These are phyloP conservation scores for Pezicula radicicola DNA, from an alignment of 2,329 filamentous ascomycete species.

Conservation along the genomic window DNA sequence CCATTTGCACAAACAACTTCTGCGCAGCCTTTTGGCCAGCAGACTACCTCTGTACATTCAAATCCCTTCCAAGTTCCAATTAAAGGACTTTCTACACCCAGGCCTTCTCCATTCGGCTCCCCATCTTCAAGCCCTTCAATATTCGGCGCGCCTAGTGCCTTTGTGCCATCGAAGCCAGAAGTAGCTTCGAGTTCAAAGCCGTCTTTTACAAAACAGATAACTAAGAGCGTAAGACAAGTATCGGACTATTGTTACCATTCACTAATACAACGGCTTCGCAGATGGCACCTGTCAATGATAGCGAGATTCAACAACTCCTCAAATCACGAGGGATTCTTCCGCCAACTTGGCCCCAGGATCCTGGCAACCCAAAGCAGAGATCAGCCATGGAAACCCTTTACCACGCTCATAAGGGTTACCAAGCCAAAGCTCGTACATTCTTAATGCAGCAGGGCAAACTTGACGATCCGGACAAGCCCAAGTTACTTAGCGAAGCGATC, in stretches of 20 bases:
- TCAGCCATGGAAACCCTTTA: conserved; percentile 51
- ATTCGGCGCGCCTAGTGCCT: not conserved
- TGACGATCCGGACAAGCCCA: conserved; percentile 62
- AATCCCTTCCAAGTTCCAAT: too few species aligned
- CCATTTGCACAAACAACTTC: not conserved
- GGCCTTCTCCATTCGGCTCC: not conserved
- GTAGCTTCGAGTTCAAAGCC: too few species aligned
- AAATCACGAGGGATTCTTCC: conserved; percentile 35
- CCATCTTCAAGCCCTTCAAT: not conserved
- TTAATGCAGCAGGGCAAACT: conserved; percentile 58
- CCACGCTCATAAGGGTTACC: conserved; percentile 54
- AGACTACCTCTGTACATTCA: too few species aligned
- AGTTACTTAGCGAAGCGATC: conserved; percentile 60
- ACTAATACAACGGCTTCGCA: not conserved
- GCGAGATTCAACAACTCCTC: not conserved
- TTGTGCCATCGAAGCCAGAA: not conserved
- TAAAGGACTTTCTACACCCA: too few species aligned
- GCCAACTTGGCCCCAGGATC: conserved; percentile 52
- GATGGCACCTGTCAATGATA: too few species aligned
- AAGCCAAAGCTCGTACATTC: conserved; percentile 52
- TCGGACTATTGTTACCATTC: not conserved
- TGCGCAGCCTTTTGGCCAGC: too few species aligned
- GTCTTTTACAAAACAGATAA: too few species aligned
- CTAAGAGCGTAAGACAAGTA: too few species aligned
- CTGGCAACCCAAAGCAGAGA: conserved; percentile 49